Percentiles rank a stretch among this genome's conserved stretches.
These are phyloP conservation scores for Stentor roeselii DNA, from an alignment of 73 alveolate genomes.

Conservation along the genomic window DNA sequence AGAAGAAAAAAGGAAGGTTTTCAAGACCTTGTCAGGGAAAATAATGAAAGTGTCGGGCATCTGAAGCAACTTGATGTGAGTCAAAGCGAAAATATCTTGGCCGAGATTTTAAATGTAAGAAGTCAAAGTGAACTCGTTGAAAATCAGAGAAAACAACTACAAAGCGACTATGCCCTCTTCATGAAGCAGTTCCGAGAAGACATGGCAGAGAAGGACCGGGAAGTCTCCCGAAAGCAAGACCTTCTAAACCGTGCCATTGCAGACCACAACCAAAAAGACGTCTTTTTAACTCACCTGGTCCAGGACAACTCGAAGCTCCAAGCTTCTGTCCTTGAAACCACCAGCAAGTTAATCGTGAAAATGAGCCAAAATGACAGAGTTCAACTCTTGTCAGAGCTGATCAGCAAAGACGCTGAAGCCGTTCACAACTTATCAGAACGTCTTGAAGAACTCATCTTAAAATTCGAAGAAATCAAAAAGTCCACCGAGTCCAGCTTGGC, in stretches of 20 bases:
- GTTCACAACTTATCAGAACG: neutral
- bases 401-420: neutral
- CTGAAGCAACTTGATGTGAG: neutral
- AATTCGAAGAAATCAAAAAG: neutral
- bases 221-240: neutral
- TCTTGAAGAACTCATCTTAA: neutral
- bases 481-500: neutral
- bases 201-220: neutral
- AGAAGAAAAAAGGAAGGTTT: too few relatives aligned
- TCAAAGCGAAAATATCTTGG: neutral
- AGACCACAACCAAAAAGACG: neutral
- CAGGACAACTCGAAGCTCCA: neutral
- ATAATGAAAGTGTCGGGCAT: neutral
- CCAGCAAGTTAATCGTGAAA: neutral
- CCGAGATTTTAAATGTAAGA: neutral
- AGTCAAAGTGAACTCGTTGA: neutral
- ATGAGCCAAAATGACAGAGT: constrained; percentile 1
- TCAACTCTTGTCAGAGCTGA: neutral
- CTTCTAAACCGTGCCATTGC: neutral
- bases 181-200: neutral
- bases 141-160: neutral
- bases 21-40: neutral
- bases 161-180: neutral
- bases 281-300: neutral
- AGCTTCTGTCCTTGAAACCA: neutral